Percentiles rank a stretch among this genome's conserved stretches.
Conservation (phyloP, 108 stramenopile genomes). For the Cyclotella sp. region DNA sequence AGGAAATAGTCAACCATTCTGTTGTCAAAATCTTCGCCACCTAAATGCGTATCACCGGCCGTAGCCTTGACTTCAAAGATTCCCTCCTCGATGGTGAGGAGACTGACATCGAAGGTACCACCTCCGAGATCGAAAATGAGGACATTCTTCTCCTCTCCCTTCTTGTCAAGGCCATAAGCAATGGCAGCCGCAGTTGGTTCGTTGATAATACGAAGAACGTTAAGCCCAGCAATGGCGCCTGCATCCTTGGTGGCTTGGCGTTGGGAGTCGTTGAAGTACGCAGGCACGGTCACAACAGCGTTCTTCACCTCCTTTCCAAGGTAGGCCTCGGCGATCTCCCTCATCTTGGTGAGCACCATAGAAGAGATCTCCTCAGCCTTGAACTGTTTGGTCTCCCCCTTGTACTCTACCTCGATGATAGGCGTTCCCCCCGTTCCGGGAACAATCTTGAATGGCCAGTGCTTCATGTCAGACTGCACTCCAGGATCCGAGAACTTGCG, state of each 20-base stretch:
- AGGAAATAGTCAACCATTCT: conserved; percentile 96
- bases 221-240: conserved; percentile 96
- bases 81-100: conserved; percentile 99
- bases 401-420: conserved; percentile 93
- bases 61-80: conserved; percentile 99
- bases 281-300: conserved; percentile 99
- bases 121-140: conserved; percentile 99
- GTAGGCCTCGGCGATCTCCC: conserved; percentile 98
- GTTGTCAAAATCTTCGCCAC: conserved; percentile 99
- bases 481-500: conserved; percentile 94
- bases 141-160: conserved; percentile 97
- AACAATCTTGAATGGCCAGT: conserved; percentile 96
- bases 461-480: conserved; percentile 96
- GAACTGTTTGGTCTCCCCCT: conserved; percentile 98
- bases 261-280: conserved; percentile 99
- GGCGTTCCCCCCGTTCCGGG: conserved; percentile 94
- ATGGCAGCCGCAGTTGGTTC: conserved; percentile 99
- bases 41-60: conserved; percentile 98
- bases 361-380: conserved; percentile 99
- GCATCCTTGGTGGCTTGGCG: conserved; percentile 99
- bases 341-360: conserved; percentile 99
- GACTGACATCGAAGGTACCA: conserved; percentile 98
- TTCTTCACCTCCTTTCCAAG: conserved; percentile 99
- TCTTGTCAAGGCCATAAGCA: conserved; percentile 97
- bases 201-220: conserved; percentile 99